Percentiles rank a stretch among this genome's conserved stretches.
phyloP scores from a whole-genome alignment of 352 stramenopile genomes.

The Globisporangium spinosum region DNA sequence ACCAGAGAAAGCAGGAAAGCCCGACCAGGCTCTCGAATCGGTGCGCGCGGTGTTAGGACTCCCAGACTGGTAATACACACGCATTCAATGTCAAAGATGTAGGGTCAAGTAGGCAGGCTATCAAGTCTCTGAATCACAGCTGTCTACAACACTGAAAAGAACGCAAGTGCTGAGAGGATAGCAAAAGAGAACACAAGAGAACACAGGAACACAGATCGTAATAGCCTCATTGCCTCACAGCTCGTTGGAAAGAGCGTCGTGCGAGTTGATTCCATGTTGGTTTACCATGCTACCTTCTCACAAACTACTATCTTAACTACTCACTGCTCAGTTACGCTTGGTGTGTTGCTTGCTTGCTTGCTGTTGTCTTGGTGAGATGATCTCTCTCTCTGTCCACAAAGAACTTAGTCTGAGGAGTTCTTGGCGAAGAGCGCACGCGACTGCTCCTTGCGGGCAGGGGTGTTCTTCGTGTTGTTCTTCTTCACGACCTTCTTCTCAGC shows the following conservation, averaged over 20 bases:
- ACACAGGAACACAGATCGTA: not conserved
- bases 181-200: not conserved
- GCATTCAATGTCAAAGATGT: too few relatives aligned
- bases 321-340: not conserved
- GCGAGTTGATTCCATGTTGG: not conserved
- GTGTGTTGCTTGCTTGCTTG: constrained; percentile 4
- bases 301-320: not conserved
- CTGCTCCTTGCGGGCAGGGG: constrained; percentile 72
- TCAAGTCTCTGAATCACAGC: too few relatives aligned
- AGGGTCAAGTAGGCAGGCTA: too few relatives aligned
- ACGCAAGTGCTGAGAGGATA: not conserved
- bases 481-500: constrained; percentile 90
- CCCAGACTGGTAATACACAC: constrained; percentile 14
- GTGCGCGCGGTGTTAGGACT: constrained; percentile 27
- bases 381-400: too few relatives aligned
- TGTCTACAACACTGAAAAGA: not conserved
- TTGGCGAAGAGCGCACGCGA: constrained; percentile 76
- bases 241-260: not conserved
- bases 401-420: constrained; percentile 75
- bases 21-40: constrained; percentile 20
- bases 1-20: not conserved
- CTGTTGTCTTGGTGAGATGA: constrained; percentile 1
- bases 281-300: not conserved
- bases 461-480: constrained; percentile 79
- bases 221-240: constrained; percentile 12